These are phyloP conservation scores for Mucor lusitanicus DNA, from an alignment of 371 early-diverging fungal species.

Conservation along the genomic window DNA sequence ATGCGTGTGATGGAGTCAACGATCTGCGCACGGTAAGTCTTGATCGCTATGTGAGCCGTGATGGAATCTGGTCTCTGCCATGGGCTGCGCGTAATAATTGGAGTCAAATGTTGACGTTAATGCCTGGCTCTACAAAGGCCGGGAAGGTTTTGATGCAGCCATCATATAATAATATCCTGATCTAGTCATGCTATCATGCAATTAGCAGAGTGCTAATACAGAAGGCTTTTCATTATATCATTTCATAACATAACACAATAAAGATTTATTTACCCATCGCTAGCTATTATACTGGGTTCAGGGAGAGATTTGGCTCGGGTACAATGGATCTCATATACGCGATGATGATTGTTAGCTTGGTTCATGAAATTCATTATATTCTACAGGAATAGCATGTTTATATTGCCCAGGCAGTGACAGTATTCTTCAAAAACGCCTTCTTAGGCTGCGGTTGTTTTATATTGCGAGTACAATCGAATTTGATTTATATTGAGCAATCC, in stretches of 20 bases:
- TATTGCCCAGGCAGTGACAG: conserved; percentile 16
- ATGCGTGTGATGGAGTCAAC: not conserved
- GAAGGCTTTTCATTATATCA: not conserved
- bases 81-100: not conserved
- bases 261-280: too few species aligned
- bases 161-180: not conserved
- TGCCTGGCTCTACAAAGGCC: not conserved
- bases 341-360: not conserved
- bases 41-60: conserved; percentile 2
- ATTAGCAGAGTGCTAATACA: conserved; percentile 7
- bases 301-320: too few species aligned
- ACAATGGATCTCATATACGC: too few species aligned
- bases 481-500: not conserved
- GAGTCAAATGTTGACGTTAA: not conserved
- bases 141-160: not conserved
- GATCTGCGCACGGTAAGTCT: not conserved
- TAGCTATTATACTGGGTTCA: too few species aligned
- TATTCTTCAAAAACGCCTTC: conserved; percentile 2
- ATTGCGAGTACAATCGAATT: conserved; percentile 1
- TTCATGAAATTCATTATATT: conserved; percentile 11
- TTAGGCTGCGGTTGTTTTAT: conserved; percentile 4
- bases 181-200: not conserved
- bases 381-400: conserved; percentile 4
- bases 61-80: not conserved
- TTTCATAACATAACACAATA: too few species aligned